Conservation (phyloP, 805 yeast species). For the Candida piceae region DNA sequence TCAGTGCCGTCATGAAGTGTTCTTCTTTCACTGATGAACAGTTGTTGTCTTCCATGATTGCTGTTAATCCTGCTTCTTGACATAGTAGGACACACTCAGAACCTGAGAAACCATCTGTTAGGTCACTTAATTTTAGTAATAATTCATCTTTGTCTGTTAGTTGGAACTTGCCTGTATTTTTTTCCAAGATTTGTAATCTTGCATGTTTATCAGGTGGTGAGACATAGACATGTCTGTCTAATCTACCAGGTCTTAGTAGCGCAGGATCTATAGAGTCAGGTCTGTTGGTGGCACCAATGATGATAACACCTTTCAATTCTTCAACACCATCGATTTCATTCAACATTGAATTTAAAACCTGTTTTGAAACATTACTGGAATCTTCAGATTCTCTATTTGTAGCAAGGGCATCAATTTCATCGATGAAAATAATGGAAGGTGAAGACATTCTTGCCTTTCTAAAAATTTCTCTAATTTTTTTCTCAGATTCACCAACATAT, state of each 20-base stretch:
- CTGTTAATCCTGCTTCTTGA: conserved; percentile 94
- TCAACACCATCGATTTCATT: conserved; percentile 98
- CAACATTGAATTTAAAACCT: conserved; percentile 83
- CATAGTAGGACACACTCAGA: conserved; percentile 90
- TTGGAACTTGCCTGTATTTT: conserved; percentile 63
- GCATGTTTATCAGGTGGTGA: conserved; percentile 86
- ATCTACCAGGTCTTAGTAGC: conserved; percentile 87
- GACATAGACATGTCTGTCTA: conserved; percentile 90
- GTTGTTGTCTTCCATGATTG: conserved; percentile 72
- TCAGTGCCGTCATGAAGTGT: conserved; percentile 63
- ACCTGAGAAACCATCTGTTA: conserved; percentile 91
- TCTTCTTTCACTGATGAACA: conserved; percentile 47
- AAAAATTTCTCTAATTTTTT: conserved; percentile 91
- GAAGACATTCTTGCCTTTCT: conserved; percentile 87
- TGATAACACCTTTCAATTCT: conserved; percentile 85
- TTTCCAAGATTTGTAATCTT: conserved; percentile 68
- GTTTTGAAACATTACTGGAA: conserved; percentile 66
- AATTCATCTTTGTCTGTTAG: conserved; percentile 37
- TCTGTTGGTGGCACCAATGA: conserved; percentile 93
- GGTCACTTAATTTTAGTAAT: conserved; percentile 47
- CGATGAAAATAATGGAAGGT: conserved; percentile 93
- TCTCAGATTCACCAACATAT: conserved; percentile 94
- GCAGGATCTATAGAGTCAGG: conserved; percentile 95
- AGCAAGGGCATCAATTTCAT: conserved; percentile 93
- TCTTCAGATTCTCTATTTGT: conserved; percentile 62